Base-by-base conservation (phyloP, 192 early-diverging fungal species). In the Paraglomus brasilianum region DNA sequence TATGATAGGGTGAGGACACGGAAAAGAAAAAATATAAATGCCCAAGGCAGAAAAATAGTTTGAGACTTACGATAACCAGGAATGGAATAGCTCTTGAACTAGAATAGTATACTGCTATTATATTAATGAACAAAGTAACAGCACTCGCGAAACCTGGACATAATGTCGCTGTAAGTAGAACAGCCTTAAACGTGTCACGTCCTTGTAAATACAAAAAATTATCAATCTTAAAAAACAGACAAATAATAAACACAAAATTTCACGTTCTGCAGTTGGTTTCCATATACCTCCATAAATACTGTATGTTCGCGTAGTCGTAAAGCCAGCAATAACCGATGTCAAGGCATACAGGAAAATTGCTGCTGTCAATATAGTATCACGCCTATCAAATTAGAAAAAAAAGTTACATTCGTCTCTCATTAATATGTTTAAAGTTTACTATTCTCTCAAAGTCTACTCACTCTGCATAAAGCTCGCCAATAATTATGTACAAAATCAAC, bases 81-180 rank as follows among this genome's bases (percentile, higher is more conserved):
- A 94, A 93, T 7, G 91, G 84, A 63, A 94, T 92, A 1, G 92
- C 92, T 10, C 87, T 73, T 8, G 92, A 88, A 17, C 90, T 91
- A 36, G 77, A 77, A 66, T 90, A 87, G 45, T 83, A 86, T 48
- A 94, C 90, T 14, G 91, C 85, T 9, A 90, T 77, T 19, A 85
- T 79, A 70, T 94, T 94, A 47, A 91, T 82, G 45, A 83, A 71
- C 21, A 82, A 73, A 5, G 81, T 85, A 42, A 88, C 70, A 1
- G 79, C 41, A 10, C 72, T 69, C 15, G 91, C 82, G 0, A 76
- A 66, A 4, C 80, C 89, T 5, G 92, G 92, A 82, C 82, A 91
- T n/a, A 93, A 72, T 21, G 72, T 72, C 1, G 90, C 85, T 4
- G 89, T 88, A 45, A 91, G 67, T 43, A 93, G 68, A 69, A 91